Conservation (phyloP, 164 flowering plant genomes). For the Paratinospora sagittata region DNA sequence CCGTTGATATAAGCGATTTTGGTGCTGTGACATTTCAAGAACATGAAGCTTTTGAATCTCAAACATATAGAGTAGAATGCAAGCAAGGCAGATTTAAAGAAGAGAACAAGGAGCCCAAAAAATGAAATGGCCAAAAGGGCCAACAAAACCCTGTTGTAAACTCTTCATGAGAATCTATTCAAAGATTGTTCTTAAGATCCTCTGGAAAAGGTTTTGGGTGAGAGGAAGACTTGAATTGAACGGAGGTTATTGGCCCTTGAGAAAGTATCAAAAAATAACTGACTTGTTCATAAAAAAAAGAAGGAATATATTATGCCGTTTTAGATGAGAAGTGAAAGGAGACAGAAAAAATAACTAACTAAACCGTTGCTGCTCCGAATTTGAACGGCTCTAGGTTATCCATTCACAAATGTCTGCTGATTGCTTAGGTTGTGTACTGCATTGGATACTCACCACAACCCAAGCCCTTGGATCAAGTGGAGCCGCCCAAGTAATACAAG, state of each 20-base stretch:
- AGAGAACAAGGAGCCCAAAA: not conserved
- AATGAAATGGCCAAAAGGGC: not conserved
- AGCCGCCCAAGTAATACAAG: no score
- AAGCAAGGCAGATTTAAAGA: constrained; percentile 20
- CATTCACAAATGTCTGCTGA: no score
- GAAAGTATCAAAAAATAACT: not conserved
- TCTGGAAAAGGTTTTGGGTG: not conserved
- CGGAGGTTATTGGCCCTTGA: not conserved
- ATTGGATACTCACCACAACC: no score
- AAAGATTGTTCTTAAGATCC: not conserved
- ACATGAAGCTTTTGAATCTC: not conserved
- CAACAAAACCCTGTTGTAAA: not conserved
- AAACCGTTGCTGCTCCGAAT: no score
- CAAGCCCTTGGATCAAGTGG: no score
- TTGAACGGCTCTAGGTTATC: no score
- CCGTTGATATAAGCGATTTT: no score
- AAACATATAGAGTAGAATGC: constrained; percentile 20
- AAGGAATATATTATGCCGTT: not conserved
- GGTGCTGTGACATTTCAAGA: no score
- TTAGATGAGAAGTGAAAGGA: not conserved
- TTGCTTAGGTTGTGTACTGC: no score
- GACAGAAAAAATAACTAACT: not conserved
- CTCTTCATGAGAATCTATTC: not conserved
- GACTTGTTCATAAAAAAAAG: not conserved
- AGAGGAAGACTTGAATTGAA: not conserved